These are phyloP conservation scores for Calocera cornea DNA, from an alignment of 768 basidiomycete species.

Conservation along the genomic window DNA sequence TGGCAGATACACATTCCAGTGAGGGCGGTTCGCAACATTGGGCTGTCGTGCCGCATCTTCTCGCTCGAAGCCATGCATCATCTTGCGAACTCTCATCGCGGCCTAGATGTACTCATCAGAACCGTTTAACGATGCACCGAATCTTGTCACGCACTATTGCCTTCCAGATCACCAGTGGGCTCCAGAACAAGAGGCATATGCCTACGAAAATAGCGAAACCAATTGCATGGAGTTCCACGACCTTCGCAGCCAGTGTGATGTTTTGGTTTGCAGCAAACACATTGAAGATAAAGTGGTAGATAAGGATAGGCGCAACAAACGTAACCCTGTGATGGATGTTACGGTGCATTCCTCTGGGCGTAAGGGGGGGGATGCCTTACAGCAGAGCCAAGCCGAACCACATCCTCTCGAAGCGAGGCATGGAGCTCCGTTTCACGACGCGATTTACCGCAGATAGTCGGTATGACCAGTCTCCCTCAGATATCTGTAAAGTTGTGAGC, in stretches of 20 bases:
- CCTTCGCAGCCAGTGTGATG: background rate
- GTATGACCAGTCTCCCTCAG: background rate
- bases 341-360: background rate
- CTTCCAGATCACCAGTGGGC: background rate
- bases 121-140: background rate
- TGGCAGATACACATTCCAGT: background rate
- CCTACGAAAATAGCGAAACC: background rate
- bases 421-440: background rate
- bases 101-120: background rate
- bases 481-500: background rate
- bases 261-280: background rate
- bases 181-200: background rate
- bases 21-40: background rate
- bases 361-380: background rate
- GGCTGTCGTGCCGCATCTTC: background rate
- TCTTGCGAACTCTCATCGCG: background rate
- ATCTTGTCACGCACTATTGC: background rate
- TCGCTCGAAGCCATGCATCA: background rate
- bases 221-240: background rate
- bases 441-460: background rate
- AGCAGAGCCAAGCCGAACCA: background rate
- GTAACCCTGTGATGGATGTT: background rate
- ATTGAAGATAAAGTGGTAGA: background rate
- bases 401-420: background rate
- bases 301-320: background rate